Evolutionary conservation across 495 filamentous ascomycete species (phyloP).

Genomic region (Articulospora tetracladia): DNA sequence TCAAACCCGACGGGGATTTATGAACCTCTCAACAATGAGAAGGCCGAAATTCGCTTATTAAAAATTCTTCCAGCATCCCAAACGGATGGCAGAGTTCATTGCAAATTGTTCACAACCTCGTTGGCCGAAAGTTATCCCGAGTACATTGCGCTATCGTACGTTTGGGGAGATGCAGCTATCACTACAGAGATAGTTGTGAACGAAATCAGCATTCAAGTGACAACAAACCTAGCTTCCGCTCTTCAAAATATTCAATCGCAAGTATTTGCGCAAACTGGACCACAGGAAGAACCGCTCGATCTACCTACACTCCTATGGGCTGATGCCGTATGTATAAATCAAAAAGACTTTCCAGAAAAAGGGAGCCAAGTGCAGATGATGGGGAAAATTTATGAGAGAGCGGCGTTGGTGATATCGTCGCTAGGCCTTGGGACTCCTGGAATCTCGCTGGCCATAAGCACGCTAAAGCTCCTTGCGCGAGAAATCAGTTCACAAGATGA

Average conservation of each 20-base stretch:
- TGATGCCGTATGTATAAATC: conserved; percentile 21
- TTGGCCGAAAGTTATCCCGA: conserved; percentile 36
- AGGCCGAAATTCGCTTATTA: too few relatives aligned
- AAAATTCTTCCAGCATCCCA: too few relatives aligned
- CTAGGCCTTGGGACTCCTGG: neutral
- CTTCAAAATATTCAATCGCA: neutral
- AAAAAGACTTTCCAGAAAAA: conserved; percentile 15
- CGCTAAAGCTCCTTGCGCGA: too few relatives aligned
- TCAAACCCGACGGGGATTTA: too few relatives aligned
- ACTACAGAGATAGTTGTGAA: neutral
- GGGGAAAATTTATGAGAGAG: conserved; percentile 14
- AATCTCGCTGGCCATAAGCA: too few relatives aligned
- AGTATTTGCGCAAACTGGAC: neutral
- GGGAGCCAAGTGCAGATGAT: conserved; percentile 15
- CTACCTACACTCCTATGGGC: neutral
- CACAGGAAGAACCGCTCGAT: neutral
- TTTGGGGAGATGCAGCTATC: conserved; percentile 1
- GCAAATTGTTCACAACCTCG: conserved; percentile 8
- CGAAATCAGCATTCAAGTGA: neutral
- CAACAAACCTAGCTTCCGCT: neutral
- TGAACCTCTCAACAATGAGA: too few relatives aligned
- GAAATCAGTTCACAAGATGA: neutral
- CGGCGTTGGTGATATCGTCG: too few relatives aligned
- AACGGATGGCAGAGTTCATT: too few relatives aligned
- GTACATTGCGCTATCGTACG: conserved; percentile 1